Base-by-base conservation (phyloP, 805 yeast species). In the Metschnikowia aberdeeniae region DNA sequence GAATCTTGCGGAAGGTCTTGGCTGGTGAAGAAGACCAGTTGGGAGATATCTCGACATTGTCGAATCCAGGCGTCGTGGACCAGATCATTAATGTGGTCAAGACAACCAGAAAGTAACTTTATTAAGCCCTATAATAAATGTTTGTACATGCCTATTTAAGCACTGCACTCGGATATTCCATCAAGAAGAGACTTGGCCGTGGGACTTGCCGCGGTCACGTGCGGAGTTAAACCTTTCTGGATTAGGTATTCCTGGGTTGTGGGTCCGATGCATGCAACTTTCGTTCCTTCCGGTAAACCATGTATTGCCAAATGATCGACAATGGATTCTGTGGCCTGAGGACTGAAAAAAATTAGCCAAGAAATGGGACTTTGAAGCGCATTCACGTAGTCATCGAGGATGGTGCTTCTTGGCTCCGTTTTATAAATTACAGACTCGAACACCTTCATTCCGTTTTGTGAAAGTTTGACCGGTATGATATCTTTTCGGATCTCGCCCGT, bases 11-110 rank as follows among this genome's bases (percentile, higher is more conserved):
- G 72, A 93, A 93, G 73, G 80, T 92, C 50, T 83, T 89, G 45
- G 82, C 93, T 42, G 90, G 92, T 55, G 97, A 92, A 75, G 95
- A 84, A 55, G 95, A 87, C 55, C 87, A 84, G 63, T 77, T 93
- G 56, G 99, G 99, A 52, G 99, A 92, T 64, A 76, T 85, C 62
- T 82, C 95, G 42, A 93, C 99, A 29, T 74, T 87, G 64, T 81
- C 93, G 40, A 88, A 93, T 66, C 95, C 97, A 14, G 80, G 78
- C 49, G 82, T 86, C 48, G 97, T 93, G 42, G 84, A 80, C 40
- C 81, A 81, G 49, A 76, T 93, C 56, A 84, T 93, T 49, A 72
- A 70, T 34, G 83, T 84, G 35, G 93, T 85, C 52, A 78, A 78
- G 56, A 58, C 54, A 9, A 47, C 58, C 19, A 50, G 54, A 32